Evolutionary conservation across 2,329 filamentous ascomycete species (phyloP), one percentile per base, ranked within the genome.

Genomic region (Monilinia laxa): DNA sequence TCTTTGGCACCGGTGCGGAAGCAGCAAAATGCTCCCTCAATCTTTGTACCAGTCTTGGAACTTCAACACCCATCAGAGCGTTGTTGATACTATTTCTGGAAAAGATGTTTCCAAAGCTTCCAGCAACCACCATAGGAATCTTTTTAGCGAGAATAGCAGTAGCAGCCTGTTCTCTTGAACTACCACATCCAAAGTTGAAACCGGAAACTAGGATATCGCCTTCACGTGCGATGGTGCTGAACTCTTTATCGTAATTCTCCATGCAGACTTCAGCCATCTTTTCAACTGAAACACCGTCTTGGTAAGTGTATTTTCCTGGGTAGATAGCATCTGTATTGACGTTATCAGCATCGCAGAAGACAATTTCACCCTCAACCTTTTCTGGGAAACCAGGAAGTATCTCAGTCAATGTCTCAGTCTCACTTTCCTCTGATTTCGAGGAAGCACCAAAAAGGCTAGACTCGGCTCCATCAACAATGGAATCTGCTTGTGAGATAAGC

Each of bases 271-370:
- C 82, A 0, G 92, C 92, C 94, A 98, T 97, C 66, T 87, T 87
- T 69, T 92, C 89, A 0, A 79, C 81, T 0, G 90, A 80, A 0
- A 98, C 83, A 73, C 91, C 85, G 75, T 98, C 93, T 76, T 96
- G 92, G 79, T 98, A 98, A 0, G 93, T 97, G 77, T 92, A 93
- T 76, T 93, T 93, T 5, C 91, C 92, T 0, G 93, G 90, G 77
- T 98, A 98, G 77, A 98, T 97, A 64, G 85, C 89, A 75, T 98
- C 94, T 0, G 94, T 98, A 79, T 95, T 91, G 76, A 97, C 87
- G 79, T 96, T 96, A 76, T 93, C 90, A 0, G 85, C 87, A 73
- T 97, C 91, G 75, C 87, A 91, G 79, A 95, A 97, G 57, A 96
- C 83, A 67, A 98, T 96, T 77, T 97, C 92, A 28, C 94, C 94